These are phyloP conservation scores for Aspergillus sp. DNA, from an alignment of 2,329 filamentous ascomycete genomes.

Conservation along the genomic window DNA sequence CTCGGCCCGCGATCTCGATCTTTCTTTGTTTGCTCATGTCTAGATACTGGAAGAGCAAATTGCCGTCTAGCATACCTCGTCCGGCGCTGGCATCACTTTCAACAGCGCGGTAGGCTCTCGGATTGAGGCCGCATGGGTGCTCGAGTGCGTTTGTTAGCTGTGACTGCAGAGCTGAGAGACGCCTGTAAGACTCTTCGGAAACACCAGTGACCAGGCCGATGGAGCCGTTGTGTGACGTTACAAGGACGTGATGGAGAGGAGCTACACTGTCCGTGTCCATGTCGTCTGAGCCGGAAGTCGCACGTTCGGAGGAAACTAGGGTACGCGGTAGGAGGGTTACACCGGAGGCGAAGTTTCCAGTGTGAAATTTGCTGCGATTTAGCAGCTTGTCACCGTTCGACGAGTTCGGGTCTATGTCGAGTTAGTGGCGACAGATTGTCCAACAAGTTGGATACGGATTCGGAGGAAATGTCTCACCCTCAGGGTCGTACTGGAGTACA, in stretches of 20 bases:
- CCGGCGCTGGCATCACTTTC: slow-evolving; percentile 51
- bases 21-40: slow-evolving; percentile 72
- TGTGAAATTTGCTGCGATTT: slow-evolving; percentile 83
- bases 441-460: not conserved
- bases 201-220: slow-evolving; percentile 76
- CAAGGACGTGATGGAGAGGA: slow-evolving; percentile 58
- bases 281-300: slow-evolving; percentile 35
- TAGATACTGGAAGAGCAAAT: slow-evolving; percentile 70
- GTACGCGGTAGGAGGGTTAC: slow-evolving; percentile 75
- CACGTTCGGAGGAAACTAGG: slow-evolving; percentile 45
- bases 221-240: slow-evolving; percentile 73
- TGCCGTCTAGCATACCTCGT: slow-evolving; percentile 74
- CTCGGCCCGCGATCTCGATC: slow-evolving; percentile 71
- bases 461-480: slow-evolving; percentile 61
- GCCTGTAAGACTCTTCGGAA: slow-evolving; percentile 76
- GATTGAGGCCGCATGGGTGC: slow-evolving; percentile 77
- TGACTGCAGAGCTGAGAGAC: slow-evolving; percentile 75
- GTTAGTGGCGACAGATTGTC: not conserved
- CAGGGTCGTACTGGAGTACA: slow-evolving; percentile 89
- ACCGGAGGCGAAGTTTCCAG: slow-evolving; percentile 73
- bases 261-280: slow-evolving; percentile 38
- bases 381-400: slow-evolving; percentile 85
- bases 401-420: slow-evolving; percentile 76
- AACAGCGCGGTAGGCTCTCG: slow-evolving; percentile 70
- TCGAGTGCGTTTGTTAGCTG: slow-evolving; percentile 76